Percentiles rank a stretch among this genome's conserved stretches.
Conservation (phyloP, 2,329 filamentous ascomycete species). For the Fusarium graminum region DNA sequence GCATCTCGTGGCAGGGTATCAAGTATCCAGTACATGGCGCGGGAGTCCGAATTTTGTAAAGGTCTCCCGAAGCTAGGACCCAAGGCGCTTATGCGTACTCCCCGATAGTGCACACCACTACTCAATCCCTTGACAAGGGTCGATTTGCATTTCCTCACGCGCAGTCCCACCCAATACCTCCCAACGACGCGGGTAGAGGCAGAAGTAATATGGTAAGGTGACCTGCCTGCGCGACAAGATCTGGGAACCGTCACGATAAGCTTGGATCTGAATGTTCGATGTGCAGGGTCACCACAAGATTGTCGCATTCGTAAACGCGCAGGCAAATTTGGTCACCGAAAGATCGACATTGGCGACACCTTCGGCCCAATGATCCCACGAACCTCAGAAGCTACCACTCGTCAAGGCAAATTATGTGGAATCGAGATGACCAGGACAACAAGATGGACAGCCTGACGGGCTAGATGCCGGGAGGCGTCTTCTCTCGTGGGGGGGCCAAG, state of each 20-base stretch:
- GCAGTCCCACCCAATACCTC: constrained; percentile 20
- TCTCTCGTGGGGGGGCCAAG: constrained; percentile 35
- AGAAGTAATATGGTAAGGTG: constrained; percentile 9
- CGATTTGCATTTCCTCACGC: constrained; percentile 29
- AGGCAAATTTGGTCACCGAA: constrained; percentile 34
- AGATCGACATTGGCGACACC: constrained; percentile 12
- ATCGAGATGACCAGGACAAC: constrained; percentile 24
- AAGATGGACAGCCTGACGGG: constrained; percentile 4
- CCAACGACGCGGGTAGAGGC: background rate
- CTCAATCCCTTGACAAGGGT: constrained; percentile 31
- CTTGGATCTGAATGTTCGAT: constrained; percentile 12
- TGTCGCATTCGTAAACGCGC: constrained; percentile 38
- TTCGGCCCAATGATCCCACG: background rate
- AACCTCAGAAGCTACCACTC: background rate
- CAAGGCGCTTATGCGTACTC: constrained; percentile 36
- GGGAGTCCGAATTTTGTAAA: background rate
- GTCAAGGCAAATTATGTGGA: constrained; percentile 4
- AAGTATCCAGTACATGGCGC: constrained; percentile 27
- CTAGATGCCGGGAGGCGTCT: constrained; percentile 12
- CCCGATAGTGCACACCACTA: constrained; percentile 34
- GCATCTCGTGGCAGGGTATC: constrained; percentile 22
- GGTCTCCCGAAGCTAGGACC: constrained; percentile 4
- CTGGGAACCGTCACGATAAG: constrained; percentile 13
- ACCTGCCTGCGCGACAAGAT: constrained; percentile 19
- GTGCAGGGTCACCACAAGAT: constrained; percentile 2